A percentile compares a stretch with the other conserved stretches of the same genome.
Conservation (phyloP, 768 basidiomycete genomes). For the Naganishia onofrii region DNA sequence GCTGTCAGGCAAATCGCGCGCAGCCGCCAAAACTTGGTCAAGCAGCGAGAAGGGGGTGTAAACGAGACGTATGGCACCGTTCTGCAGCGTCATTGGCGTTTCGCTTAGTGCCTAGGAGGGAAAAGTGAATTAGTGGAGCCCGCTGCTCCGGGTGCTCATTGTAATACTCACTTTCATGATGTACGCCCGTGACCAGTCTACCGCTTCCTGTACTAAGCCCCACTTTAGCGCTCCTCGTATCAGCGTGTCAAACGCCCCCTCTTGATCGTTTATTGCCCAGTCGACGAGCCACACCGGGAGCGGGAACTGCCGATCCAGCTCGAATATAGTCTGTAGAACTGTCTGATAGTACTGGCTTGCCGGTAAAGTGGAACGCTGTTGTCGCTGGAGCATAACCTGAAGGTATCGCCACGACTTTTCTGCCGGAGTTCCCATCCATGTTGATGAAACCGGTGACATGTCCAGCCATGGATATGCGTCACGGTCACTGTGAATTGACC, state of each 20-base stretch:
- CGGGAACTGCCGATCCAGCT: slow-evolving; percentile 56
- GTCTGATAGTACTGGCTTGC: slow-evolving; percentile 75
- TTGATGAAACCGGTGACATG: slow-evolving; percentile 56
- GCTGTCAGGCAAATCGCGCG: neutral
- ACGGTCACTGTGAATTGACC: slow-evolving; percentile 54
- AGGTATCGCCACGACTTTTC: slow-evolving; percentile 87
- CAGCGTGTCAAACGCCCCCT: slow-evolving; percentile 63
- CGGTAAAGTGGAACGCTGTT: slow-evolving; percentile 70
- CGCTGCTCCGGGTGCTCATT: too few relatives aligned
- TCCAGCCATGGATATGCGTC: slow-evolving; percentile 75
- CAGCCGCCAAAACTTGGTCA: slow-evolving; percentile 29
- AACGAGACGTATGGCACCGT: slow-evolving; percentile 7
- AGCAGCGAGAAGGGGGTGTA: slow-evolving; percentile 28
- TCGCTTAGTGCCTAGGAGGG: neutral
- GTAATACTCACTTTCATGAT: slow-evolving; percentile 65
- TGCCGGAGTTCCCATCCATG: slow-evolving; percentile 76
- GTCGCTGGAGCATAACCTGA: slow-evolving; percentile 56
- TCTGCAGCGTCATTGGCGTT: neutral
- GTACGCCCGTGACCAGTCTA: slow-evolving; percentile 69
- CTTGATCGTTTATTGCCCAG: slow-evolving; percentile 55
- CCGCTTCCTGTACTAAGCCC: slow-evolving; percentile 72
- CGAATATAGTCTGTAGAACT: slow-evolving; percentile 72
- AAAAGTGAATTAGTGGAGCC: neutral
- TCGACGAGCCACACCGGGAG: slow-evolving; percentile 82
- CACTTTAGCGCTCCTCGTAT: slow-evolving; percentile 74